Percentiles rank a stretch among this genome's conserved stretches.
phyloP scores from a whole-genome alignment of 2,329 filamentous ascomycete genomes.

The Penicillium crustosum region DNA sequence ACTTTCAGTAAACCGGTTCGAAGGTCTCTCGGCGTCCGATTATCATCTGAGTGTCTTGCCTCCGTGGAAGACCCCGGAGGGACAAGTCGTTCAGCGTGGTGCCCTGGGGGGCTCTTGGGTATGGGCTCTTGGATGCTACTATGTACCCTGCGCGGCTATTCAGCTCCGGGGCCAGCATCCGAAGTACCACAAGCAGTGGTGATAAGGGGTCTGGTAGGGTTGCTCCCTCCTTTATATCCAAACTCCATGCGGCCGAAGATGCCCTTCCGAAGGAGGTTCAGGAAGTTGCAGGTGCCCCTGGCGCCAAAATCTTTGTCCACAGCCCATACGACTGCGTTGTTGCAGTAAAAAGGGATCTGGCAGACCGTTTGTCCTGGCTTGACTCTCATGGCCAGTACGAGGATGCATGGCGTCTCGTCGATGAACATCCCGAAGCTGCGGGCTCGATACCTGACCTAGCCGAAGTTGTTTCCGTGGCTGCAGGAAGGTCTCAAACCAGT shows the following conservation, averaged over 20 bases:
- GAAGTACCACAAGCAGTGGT: slow-evolving; percentile 54
- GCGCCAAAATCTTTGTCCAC: slow-evolving; percentile 86
- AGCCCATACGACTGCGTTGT: slow-evolving; percentile 97
- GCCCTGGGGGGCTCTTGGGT: slow-evolving; percentile 75
- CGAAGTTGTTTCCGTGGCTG: slow-evolving; percentile 34
- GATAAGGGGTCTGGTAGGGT: slow-evolving; percentile 57
- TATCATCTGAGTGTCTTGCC: slow-evolving; percentile 87
- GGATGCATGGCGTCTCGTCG: slow-evolving; percentile 83
- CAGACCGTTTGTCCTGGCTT: slow-evolving; percentile 84
- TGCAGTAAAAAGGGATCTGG: slow-evolving; percentile 79
- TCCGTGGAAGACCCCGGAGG: slow-evolving; percentile 64
- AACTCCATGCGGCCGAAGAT: slow-evolving; percentile 48
- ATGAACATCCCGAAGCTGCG: slow-evolving; percentile 77
- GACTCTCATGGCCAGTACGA: slow-evolving; percentile 77
- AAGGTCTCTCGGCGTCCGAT: slow-evolving; percentile 80
- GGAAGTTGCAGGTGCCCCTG: slow-evolving; percentile 54
- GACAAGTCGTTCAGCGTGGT: slow-evolving; percentile 65
- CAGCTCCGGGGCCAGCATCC: slow-evolving; percentile 78
- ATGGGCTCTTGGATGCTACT: slow-evolving; percentile 82
- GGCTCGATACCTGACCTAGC: slow-evolving; percentile 40
- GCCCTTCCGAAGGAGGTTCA: slow-evolving; percentile 44
- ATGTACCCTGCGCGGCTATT: slow-evolving; percentile 86
- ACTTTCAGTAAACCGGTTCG: slow-evolving; percentile 80
- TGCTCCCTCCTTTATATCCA: slow-evolving; percentile 55
- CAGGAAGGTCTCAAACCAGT: slow-evolving; percentile 43